These are phyloP conservation scores for Silybum marianum DNA, from an alignment of 129 eudicot genomes.

Conservation along the genomic window DNA sequence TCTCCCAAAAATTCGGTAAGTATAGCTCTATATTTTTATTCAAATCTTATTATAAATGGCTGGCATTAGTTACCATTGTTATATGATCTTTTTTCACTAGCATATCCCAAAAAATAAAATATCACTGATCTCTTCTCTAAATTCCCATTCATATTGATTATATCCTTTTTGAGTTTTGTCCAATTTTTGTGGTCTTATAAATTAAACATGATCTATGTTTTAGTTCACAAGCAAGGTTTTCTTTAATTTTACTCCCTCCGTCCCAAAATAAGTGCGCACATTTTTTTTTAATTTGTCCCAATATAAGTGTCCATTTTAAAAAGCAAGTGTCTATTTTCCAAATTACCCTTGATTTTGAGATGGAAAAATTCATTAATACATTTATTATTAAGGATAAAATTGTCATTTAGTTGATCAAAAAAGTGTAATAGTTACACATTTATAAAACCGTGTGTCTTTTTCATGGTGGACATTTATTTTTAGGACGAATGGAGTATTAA, in stretches of 20 bases:
- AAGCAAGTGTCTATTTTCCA: background rate
- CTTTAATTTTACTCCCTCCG: background rate
- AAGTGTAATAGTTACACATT: background rate
- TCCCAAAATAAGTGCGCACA: background rate
- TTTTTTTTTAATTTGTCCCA: background rate
- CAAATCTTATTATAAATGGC: slow-evolving; percentile 3
- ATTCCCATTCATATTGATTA: background rate
- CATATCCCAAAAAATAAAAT: background rate
- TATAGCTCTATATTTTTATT: background rate
- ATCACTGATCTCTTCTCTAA: background rate
- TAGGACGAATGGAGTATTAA: background rate
- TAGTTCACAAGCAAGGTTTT: slow-evolving; percentile 2
- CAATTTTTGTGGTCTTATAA: background rate
- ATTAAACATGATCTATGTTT: background rate
- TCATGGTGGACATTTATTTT: background rate
- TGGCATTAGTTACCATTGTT: background rate
- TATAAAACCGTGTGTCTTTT: background rate
- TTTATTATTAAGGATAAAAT: background rate
- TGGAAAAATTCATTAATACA: background rate
- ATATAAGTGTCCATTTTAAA: background rate
- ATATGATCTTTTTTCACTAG: background rate
- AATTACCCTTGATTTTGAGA: background rate
- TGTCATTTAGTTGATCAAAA: background rate
- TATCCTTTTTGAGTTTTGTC: background rate
- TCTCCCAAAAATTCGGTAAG: slow-evolving; percentile 10